Base-by-base conservation (phyloP, 2,329 filamentous ascomycete species). In the Aspergillus fischeri region DNA sequence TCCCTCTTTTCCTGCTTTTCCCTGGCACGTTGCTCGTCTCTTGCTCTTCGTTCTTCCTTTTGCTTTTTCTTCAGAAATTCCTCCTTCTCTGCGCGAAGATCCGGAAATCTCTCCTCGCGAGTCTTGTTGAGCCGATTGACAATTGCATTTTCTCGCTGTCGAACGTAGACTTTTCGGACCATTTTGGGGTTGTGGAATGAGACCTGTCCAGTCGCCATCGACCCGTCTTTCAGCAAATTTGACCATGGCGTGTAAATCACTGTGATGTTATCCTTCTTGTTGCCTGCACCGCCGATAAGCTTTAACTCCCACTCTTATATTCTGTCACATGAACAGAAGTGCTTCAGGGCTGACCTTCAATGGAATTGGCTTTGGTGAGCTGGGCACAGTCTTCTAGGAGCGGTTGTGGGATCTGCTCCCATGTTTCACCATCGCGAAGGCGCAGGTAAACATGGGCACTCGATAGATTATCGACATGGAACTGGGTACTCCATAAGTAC, bases 71-170 rank as follows among this genome's bases (percentile, higher is more conserved):
- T 86, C 59, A 88, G 76, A 45, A 85, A 83, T 51, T 91, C 89
- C 55, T 96, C 92, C 71, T 88, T 90, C 78, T 97, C 92, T 70
- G 88, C 85, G 57, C 83, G 81, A 11, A 99, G 78, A 70, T 97
- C 91, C 0, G 93, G 92, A 71, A 87, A 91, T 73, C 87, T 90
- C 78, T 97, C 93, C 35, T 90, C 85, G 65, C 89, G 91, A 38
- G 94, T 99, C 82, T 97, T 99, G 80, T 97, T 97, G 63, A 99
- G 84, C n/a, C 94, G 86, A 78, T 99, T 99, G 78, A 99, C 86
- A 68, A 97, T 91, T 51, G 87, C 79, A 74, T 99, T 99, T 72
- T 95, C 90, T 53, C 93, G 85, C 70, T 87, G 83, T 10, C 86
- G 74, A 17, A 99, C 89, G 56, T 95, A 85, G 57, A 96, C 80